A percentile compares a stretch with the other conserved stretches of the same genome.
These are phyloP conservation scores for Venturia effusa DNA, from an alignment of 2,329 filamentous ascomycete genomes.

Conservation along the genomic window DNA sequence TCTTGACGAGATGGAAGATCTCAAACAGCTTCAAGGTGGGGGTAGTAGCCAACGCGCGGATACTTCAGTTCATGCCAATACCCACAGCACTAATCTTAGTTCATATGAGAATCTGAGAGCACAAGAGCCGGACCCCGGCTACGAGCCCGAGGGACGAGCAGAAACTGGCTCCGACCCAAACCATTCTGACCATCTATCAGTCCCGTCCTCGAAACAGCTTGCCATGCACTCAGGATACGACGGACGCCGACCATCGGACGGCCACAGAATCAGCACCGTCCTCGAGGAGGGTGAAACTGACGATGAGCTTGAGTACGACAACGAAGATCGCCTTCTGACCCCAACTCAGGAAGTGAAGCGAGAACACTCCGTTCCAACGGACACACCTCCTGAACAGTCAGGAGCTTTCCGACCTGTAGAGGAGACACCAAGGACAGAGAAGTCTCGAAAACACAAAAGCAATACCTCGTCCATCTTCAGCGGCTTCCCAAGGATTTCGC, in stretches of 20 bases:
- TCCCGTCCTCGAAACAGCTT: slow-evolving; percentile 39
- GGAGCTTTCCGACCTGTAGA: slow-evolving; percentile 43
- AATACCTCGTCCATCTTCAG: slow-evolving; percentile 65
- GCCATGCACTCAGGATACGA: slow-evolving; percentile 40
- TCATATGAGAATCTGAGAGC: slow-evolving; percentile 63
- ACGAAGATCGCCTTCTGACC: slow-evolving; percentile 50
- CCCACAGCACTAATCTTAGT: slow-evolving; percentile 40
- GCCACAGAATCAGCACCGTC: slow-evolving; percentile 79
- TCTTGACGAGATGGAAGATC: slow-evolving; percentile 75
- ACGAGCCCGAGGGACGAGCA: slow-evolving; percentile 73
- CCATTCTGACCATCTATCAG: slow-evolving; percentile 60
- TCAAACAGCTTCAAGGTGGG: slow-evolving; percentile 31
- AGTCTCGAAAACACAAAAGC: slow-evolving; percentile 77
- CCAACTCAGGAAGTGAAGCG: slow-evolving; percentile 44
- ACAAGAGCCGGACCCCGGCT: slow-evolving; percentile 46
- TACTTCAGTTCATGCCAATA: slow-evolving; percentile 16
- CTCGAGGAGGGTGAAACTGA: slow-evolving; percentile 72
- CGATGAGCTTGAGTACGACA: slow-evolving; percentile 47
- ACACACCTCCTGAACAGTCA: slow-evolving; percentile 45
- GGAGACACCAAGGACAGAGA: slow-evolving; percentile 69
- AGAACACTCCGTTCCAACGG: slow-evolving; percentile 23
- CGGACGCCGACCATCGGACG: slow-evolving; percentile 46
- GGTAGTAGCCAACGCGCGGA: slow-evolving; percentile 14
- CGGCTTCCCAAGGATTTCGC: slow-evolving; percentile 70
- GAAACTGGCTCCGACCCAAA: slow-evolving; percentile 64